A percentile compares a stretch with the other conserved stretches of the same genome.
Evolutionary conservation across 2,329 filamentous ascomycete species (phyloP).

Genomic region (Diplodia scrobiculata): DNA sequence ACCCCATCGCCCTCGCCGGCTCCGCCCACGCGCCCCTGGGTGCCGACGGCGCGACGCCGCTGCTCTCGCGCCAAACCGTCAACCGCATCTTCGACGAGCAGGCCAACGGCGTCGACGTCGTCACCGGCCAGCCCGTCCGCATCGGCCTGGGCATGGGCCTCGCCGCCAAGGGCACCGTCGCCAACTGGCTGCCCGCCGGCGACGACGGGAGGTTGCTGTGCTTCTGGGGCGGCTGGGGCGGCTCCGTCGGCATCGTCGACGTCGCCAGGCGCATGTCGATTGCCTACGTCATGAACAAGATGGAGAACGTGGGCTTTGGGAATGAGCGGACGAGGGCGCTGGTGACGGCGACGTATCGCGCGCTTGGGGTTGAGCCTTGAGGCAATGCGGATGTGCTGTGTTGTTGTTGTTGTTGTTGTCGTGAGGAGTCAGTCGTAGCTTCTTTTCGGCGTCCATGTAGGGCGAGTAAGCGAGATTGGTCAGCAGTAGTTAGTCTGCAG

Average conservation of each 20-base stretch:
- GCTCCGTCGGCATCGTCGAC: conserved; percentile 32
- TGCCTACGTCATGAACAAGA: conserved; percentile 34
- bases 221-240: conserved; percentile 35
- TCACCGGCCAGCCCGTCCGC: background rate
- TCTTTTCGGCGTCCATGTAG: too few species aligned
- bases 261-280: conserved; percentile 32
- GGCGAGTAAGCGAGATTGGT: background rate
- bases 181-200: background rate
- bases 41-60: conserved; percentile 21
- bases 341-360: background rate
- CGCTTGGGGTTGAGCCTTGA: background rate
- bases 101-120: background rate
- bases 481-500: background rate
- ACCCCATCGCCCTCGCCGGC: conserved; percentile 48
- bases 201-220: background rate
- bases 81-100: background rate
- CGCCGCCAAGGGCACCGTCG: background rate
- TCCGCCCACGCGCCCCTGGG: conserved; percentile 34
- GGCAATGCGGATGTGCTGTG: too few species aligned
- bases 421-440: too few species aligned
- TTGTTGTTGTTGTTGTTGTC: too few species aligned
- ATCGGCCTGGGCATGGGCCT: background rate
- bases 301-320: conserved; percentile 27
- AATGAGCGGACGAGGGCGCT: background rate
- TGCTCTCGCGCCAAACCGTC: conserved; percentile 40